phyloP scores from a whole-genome alignment of 176 grass and related monocot species.

The Paspalum notatum region DNA sequence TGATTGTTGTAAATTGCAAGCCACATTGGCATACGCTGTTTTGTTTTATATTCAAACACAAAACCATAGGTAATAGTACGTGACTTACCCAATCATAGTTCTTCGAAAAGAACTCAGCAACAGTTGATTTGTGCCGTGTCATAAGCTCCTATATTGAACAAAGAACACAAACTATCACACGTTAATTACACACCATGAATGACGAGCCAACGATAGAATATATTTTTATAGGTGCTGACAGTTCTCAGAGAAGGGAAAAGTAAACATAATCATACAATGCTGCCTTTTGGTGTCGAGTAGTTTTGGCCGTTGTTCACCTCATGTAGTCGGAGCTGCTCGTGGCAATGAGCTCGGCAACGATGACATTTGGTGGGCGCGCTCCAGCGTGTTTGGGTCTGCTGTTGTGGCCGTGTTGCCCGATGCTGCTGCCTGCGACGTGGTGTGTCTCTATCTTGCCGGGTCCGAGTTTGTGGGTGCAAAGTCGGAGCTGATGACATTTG shows the following conservation, averaged over 20 bases:
- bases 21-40: not conserved
- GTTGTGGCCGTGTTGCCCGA: too few relatives aligned
- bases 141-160: conserved; percentile 54
- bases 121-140: conserved; percentile 59
- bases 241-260: not conserved
- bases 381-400: too few relatives aligned
- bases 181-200: not conserved
- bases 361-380: too few relatives aligned
- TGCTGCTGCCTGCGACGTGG: too few relatives aligned
- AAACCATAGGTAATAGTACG: not conserved
- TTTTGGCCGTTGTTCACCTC: too few relatives aligned
- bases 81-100: conserved; percentile 68
- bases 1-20: not conserved
- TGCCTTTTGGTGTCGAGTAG: too few relatives aligned
- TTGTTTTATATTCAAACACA: not conserved
- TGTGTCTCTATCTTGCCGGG: too few relatives aligned
- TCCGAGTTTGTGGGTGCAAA: too few relatives aligned
- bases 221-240: not conserved
- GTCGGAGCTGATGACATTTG: too few relatives aligned
- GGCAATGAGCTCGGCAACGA: too few relatives aligned
- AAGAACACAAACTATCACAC: not conserved
- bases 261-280: not conserved
- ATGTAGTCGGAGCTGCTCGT: too few relatives aligned
- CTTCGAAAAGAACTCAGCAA: conserved; percentile 54
- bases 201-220: not conserved